Conservation (phyloP, 2,329 filamentous ascomycete species). For the Sclerotiophoma versabilis region DNA sequence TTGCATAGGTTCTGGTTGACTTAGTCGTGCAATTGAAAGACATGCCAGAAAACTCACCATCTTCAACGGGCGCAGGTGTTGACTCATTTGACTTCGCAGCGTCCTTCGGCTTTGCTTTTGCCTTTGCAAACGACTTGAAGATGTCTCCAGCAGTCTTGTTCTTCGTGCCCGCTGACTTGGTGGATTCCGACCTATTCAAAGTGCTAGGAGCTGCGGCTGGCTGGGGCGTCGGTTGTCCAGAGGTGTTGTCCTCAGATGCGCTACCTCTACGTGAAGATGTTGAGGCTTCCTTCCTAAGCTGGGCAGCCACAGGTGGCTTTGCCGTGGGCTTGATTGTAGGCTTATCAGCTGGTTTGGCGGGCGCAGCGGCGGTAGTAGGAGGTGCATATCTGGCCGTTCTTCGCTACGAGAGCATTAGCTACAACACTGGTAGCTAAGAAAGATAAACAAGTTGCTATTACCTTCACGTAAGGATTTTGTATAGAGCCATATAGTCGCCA, state of each 20-base stretch:
- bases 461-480: conserved; percentile 72
- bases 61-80: conserved; percentile 54
- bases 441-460: conserved; percentile 25
- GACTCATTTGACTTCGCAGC: conserved; percentile 52
- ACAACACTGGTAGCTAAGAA: not conserved
- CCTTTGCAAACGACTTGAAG: conserved; percentile 81
- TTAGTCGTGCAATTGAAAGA: conserved; percentile 30
- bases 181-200: conserved; percentile 43
- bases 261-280: conserved; percentile 29
- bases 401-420: conserved; percentile 49
- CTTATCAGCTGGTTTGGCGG: conserved; percentile 19
- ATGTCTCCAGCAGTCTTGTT: conserved; percentile 66
- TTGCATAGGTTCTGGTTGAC: conserved; percentile 55
- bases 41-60: conserved; percentile 50
- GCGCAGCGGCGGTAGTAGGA: conserved; percentile 41
- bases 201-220: conserved; percentile 28
- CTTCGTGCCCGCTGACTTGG: conserved; percentile 62
- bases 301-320: conserved; percentile 26
- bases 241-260: conserved; percentile 45
- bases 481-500: conserved; percentile 76
- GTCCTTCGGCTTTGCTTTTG: conserved; percentile 63
- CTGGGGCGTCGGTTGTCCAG: conserved; percentile 45
- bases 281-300: conserved; percentile 31
- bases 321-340: conserved; percentile 27
- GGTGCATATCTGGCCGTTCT: conserved; percentile 48